Evolutionary conservation across 108 stramenopile species (phyloP), one percentile per base, ranked within the genome.

Genomic region (Phaeodactylum tricornutum): DNA sequence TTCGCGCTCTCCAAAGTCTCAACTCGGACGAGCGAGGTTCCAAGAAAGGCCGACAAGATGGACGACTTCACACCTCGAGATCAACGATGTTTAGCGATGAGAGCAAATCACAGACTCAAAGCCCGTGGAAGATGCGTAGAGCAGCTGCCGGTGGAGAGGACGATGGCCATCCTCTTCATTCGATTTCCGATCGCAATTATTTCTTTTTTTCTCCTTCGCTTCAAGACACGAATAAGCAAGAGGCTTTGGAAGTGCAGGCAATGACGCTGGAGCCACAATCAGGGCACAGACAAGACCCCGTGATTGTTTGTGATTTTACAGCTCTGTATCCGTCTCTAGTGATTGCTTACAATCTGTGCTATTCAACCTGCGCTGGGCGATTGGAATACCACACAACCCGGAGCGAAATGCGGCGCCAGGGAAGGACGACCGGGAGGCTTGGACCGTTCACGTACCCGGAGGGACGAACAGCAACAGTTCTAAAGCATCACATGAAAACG

Each of bases 341-440:
- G 27, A 96, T 97, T 62, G 96, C 96, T 26, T 92, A 96, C 71
- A 99, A 99, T 55, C 70, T 99, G 1, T 99, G 98, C 53, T 99
- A 94, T 59, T 80, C 84, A 7, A 93, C 92, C 8, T 66, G 74
- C 34, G 86, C 86, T 16, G 92, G 93, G 28, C 87, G 81, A 46
- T 37, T 91, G 11, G 84, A 91, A 29, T 86, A 91, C 43, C 88
- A 91, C 26, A 81, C 69, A 35, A 91, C 88, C 21, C 63, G 88
- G 21, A 50, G 55, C 32, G 88, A 85, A 54, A 85, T 85, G 87
- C 62, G 57, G 27, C 29, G 55, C 15, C 51, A 73, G 34, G 77
- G 78, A 3, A 55, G 44, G 46, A 80, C 78, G 9, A 74, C 55
- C 20, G 79, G 69, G 12, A 43, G 46, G 5, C 34, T 77, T 43